Conservation (phyloP, 1,284 basidiomycete genomes). For the Kwoniella shivajii region DNA sequence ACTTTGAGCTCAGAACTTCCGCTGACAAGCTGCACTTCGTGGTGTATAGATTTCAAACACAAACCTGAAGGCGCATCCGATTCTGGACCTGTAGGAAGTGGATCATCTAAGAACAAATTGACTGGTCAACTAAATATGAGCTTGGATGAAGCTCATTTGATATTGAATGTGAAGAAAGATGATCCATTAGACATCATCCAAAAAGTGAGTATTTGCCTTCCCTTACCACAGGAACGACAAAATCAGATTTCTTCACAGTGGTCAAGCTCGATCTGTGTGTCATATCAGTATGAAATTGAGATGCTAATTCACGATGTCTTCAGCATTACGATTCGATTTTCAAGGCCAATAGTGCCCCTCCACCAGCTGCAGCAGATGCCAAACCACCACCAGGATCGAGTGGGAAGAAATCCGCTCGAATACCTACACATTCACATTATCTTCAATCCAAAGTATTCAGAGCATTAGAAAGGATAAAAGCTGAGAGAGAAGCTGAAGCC, state of each 20-base stretch:
- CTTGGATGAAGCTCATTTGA: conserved; percentile 90
- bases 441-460: conserved; percentile 95
- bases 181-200: conserved; percentile 69
- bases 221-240: no score
- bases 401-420: conserved; percentile 30
- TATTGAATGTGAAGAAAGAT: conserved; percentile 85
- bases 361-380: conserved; percentile 58
- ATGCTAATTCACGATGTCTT: neutral
- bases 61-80: conserved; percentile 59
- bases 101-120: conserved; percentile 36
- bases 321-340: conserved; percentile 94
- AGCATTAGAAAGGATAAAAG: conserved; percentile 81
- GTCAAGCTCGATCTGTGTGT: no score
- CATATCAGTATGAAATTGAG: no score
- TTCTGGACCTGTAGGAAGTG: conserved; percentile 35
- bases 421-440: conserved; percentile 72
- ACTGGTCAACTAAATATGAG: conserved; percentile 85
- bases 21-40: neutral
- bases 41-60: conserved; percentile 71
- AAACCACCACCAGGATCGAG: conserved; percentile 39
- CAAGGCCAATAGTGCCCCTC: conserved; percentile 73
- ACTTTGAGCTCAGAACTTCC: no score
- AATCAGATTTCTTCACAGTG: no score
- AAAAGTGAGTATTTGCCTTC: conserved; percentile 61
- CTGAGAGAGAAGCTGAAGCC: conserved; percentile 39